phyloP scores from a whole-genome alignment of 2,329 filamentous ascomycete genomes.

The Arthrobotrys sinensis region DNA sequence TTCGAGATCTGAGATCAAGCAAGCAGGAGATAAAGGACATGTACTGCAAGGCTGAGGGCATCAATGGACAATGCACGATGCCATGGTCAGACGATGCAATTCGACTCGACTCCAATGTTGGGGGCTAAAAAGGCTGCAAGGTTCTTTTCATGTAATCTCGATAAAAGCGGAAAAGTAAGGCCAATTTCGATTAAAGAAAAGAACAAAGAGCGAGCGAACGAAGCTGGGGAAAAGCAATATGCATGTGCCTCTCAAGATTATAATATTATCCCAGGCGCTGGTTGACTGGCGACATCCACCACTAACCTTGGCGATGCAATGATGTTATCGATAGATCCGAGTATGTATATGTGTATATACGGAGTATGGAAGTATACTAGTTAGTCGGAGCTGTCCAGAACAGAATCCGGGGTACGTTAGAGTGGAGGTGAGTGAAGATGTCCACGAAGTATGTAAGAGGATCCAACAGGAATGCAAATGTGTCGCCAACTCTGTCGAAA shows the following conservation, averaged over 20 bases:
- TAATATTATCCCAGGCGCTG: constrained; percentile 7
- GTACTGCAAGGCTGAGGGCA: constrained; percentile 3
- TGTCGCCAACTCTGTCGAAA: constrained; percentile 1
- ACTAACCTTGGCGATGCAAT: not conserved
- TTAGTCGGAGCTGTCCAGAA: not conserved
- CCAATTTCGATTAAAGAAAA: constrained; percentile 48
- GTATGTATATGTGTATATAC: not conserved
- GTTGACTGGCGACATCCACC: not conserved
- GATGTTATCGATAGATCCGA: too few species aligned
- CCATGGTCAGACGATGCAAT: constrained; percentile 16
- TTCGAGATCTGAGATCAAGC: not conserved
- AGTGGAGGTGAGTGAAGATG: not conserved
- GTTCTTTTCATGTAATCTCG: constrained; percentile 41
- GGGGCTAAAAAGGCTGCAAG: constrained; percentile 31
- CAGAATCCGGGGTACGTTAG: not conserved
- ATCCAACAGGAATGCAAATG: constrained; percentile 12
- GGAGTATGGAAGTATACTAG: not conserved
- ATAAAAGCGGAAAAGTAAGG: constrained; percentile 54
- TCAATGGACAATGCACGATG: constrained; percentile 17
- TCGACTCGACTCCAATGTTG: constrained; percentile 8
- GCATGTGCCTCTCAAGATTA: not conserved
- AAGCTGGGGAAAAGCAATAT: constrained; percentile 35
- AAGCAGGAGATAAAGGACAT: constrained; percentile 5
- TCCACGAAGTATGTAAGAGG: not conserved
- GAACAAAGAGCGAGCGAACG: constrained; percentile 22